A percentile compares a stretch with the other conserved stretches of the same genome.
Conservation (phyloP, 192 early-diverging fungal species). For the Spizellomyces sp. region DNA sequence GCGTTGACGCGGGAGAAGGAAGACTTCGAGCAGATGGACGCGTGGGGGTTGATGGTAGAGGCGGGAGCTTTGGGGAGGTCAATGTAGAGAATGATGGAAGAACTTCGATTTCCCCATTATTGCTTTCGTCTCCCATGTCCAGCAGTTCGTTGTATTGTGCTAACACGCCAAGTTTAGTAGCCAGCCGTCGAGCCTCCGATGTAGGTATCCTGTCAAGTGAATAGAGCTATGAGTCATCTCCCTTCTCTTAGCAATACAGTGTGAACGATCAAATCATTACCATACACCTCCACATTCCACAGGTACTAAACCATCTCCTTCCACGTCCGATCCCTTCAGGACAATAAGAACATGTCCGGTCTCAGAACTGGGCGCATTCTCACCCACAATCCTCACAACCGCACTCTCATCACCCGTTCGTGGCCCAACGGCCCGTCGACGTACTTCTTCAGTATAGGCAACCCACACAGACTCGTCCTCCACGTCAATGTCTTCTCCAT, state of each 20-base stretch:
- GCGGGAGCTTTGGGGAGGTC: background rate
- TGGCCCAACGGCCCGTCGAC: background rate
- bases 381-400: background rate
- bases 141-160: conserved; percentile 8
- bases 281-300: conserved; percentile 24
- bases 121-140: background rate
- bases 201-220: conserved; percentile 24
- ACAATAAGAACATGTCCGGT: conserved; percentile 8
- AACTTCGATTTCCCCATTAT: background rate
- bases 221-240: background rate
- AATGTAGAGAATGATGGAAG: background rate
- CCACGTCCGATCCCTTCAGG: conserved; percentile 20
- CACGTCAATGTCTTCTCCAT: background rate
- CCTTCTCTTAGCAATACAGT: background rate
- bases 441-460: conserved; percentile 18
- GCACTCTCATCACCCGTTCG: conserved; percentile 4
- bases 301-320: conserved; percentile 22
- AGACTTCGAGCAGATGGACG: conserved; percentile 19
- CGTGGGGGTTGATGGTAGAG: conserved; percentile 10
- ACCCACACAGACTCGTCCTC: conserved; percentile 5
- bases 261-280: background rate
- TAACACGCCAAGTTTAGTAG: conserved; percentile 9
- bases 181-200: conserved; percentile 14
- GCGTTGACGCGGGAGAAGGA: conserved; percentile 1
- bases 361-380: background rate